Base-by-base conservation (phyloP, 163 green algal genomes). In the Scenedesmus sp. region DNA sequence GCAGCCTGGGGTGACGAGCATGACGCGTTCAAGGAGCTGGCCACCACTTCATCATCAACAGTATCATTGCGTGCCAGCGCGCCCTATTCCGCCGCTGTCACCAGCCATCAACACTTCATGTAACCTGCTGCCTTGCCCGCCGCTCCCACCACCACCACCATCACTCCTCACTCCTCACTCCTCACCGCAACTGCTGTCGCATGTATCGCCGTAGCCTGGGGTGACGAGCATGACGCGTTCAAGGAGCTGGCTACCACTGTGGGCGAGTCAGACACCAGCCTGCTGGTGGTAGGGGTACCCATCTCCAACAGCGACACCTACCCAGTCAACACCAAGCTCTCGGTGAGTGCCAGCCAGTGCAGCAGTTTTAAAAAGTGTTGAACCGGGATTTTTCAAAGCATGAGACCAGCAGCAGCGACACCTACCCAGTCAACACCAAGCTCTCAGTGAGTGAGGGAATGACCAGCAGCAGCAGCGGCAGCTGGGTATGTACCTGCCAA, bases 1-100 rank as follows among this genome's bases (percentile, higher is more conserved):
- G 59, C 89, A 92, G 83, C 90, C 15, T 90, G 90, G 90, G 90
- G 90, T 15, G 90, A 89, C 34, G 90, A 82, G 16, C 90, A 92
- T 73, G 90, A 92, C 62, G 84, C 84, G 1, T 92, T 90, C 90
- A 92, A 92, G 56, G 83, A 86, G 26, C 57, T 90, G 34, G 34
- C 34, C 34, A 46, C 34, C 34, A 46, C 34, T 34, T 34, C 18
- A 76, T 26, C 12, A 13, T 70, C 62, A 12, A 70, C 4, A 12
- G 12, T 23, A 23, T 18, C 7, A 70, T 16, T 13, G 2, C 5
- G 34, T 83, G 74, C 26, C 15, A 55, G 18, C 46, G 5, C 46
- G 3, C n/a, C 2, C 52, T 59, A n/a, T n/a, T 62, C 26, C 12
- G n/a, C 79, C 57, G 79, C 26, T 85, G 66, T 76, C 16, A 76